phyloP scores from a whole-genome alignment of 179 eudicot genomes.

The Carnegiea gigantea region DNA sequence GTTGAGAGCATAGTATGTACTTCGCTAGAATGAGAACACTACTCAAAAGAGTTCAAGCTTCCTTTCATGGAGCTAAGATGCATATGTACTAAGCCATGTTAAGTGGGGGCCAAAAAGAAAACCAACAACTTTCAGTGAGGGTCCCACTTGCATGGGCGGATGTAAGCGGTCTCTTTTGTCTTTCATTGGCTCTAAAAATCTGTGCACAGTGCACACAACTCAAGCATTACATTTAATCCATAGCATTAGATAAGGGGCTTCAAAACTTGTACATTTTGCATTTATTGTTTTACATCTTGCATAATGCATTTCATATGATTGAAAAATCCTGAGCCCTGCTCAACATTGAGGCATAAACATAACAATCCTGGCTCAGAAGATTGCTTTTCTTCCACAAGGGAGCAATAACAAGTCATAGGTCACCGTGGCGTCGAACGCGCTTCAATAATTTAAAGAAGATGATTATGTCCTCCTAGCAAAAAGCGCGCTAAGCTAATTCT shows the following conservation, averaged over 20 bases:
- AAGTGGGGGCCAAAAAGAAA: too few species aligned
- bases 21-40: neutral
- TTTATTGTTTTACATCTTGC: neutral
- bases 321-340: constrained; percentile 4
- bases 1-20: neutral
- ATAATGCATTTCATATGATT: constrained; percentile 15
- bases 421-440: constrained; percentile 6
- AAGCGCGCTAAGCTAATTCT: constrained; percentile 15
- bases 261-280: neutral
- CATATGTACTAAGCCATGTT: too few species aligned
- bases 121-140: too few species aligned
- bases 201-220: neutral
- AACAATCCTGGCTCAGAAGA: constrained; percentile 19
- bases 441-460: constrained; percentile 14
- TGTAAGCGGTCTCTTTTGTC: neutral
- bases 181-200: neutral
- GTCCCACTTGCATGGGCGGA: neutral
- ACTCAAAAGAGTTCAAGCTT: neutral
- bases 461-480: constrained; percentile 16
- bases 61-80: neutral
- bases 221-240: too few species aligned
- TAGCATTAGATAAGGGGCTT: neutral
- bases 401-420: constrained; percentile 7
- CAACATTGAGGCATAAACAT: constrained; percentile 10
- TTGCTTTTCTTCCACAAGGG: neutral